Conservation (phyloP, 305 asterid genomes). For the Fraxinus floribunda region DNA sequence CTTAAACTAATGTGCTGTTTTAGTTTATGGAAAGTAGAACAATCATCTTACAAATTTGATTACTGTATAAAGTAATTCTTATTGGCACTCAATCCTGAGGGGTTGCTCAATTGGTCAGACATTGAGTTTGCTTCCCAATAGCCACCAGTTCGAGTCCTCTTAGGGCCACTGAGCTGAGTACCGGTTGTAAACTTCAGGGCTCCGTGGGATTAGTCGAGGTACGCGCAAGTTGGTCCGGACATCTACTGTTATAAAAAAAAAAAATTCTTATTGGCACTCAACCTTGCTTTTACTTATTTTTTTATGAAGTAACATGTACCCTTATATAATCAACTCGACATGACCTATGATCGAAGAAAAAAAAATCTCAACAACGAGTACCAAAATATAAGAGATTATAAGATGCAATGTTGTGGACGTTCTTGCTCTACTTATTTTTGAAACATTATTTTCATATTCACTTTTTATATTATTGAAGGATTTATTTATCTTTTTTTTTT, state of each 20-base stretch:
- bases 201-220: too few relatives aligned
- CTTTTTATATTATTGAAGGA: conserved; percentile 28
- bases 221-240: too few relatives aligned
- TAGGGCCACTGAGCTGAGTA: too few relatives aligned
- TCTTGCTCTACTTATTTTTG: background rate
- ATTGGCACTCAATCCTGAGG: too few relatives aligned
- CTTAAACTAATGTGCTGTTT: background rate
- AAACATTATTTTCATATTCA: conserved; percentile 14
- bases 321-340: background rate
- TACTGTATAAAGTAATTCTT: background rate
- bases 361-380: conserved; percentile 33
- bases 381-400: background rate
- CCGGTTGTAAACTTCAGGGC: too few relatives aligned
- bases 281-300: background rate
- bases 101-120: too few relatives aligned
- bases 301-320: background rate
- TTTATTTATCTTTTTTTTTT: conserved; percentile 20
- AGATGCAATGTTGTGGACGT: background rate
- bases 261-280: too few relatives aligned
- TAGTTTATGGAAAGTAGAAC: background rate
- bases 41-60: background rate
- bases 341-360: background rate
- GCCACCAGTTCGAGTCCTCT: too few relatives aligned
- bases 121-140: too few relatives aligned
- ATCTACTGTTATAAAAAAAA: too few relatives aligned